A percentile compares a stretch with the other conserved stretches of the same genome.
These are phyloP conservation scores for Eucalyptus curtisii DNA, from an alignment of 345 rosid species.

Conservation along the genomic window DNA sequence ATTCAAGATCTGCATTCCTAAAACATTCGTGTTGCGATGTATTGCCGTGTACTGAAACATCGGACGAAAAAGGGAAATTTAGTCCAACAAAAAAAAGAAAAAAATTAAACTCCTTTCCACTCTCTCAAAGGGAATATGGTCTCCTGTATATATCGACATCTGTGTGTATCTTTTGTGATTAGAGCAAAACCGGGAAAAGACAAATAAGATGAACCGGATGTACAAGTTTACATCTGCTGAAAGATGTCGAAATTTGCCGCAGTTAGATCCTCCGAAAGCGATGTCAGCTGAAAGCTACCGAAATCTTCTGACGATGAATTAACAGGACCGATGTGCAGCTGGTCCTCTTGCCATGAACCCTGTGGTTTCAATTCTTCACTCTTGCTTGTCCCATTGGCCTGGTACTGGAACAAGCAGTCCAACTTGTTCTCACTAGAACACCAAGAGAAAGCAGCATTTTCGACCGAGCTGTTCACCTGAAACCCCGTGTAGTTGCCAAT, in stretches of 20 bases:
- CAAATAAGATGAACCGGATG: neutral
- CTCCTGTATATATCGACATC: neutral
- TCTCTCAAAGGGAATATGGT: neutral
- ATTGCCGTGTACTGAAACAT: neutral
- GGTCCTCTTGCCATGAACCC: slow-evolving; percentile 24
- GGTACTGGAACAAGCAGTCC: slow-evolving; percentile 25
- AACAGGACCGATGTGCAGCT: neutral
- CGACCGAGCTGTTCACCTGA: slow-evolving; percentile 15
- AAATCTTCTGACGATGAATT: slow-evolving; percentile 21
- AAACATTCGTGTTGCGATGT: neutral
- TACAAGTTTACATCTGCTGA: slow-evolving; percentile 34
- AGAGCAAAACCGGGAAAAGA: neutral
- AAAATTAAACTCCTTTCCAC: neutral
- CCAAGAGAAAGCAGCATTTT: slow-evolving; percentile 6
- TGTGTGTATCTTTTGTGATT: neutral
- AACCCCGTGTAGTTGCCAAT: slow-evolving; percentile 25
- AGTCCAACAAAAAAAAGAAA: neutral
- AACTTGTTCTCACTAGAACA: slow-evolving; percentile 14
- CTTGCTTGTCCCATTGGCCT: neutral
- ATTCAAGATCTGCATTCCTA: neutral
- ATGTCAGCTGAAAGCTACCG: slow-evolving; percentile 39
- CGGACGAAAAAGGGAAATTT: neutral
- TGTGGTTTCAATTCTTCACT: slow-evolving; percentile 9
- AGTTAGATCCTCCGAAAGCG: slow-evolving; percentile 44
- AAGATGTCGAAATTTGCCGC: slow-evolving; percentile 30